Base-by-base conservation (phyloP, 768 basidiomycete species). In the Phanerochaete carnosa region DNA sequence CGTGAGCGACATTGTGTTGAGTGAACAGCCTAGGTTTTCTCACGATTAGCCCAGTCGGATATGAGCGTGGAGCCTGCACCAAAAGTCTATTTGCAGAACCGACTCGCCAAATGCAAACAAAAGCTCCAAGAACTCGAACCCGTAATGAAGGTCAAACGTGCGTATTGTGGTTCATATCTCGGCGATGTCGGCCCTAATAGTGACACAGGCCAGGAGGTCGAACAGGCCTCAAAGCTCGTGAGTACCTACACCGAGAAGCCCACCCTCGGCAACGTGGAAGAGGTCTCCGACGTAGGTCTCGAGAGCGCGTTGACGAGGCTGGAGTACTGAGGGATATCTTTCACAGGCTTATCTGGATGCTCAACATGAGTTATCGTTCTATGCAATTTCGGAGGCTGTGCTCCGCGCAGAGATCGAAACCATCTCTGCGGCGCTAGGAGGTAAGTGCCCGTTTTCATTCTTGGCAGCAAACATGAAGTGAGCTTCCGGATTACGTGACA, bases 71-170 rank as follows among this genome's bases (percentile, higher is more conserved):
- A 93, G 35, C 74, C 82, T 23, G 82, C 81, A 8, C 86, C 92
- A 0, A 93, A 90, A 72, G 79, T 91, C 1, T 84, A 90, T 69
- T 76, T 94, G 23, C 92, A 94, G 75, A 94, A 94, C 70, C 89
- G 87, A 63, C 79, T 93, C 26, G 74, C 75, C 54, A 80, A 79
- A 59, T 83, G 81, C 59, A 80, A 83, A 58, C 75, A 71, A 33
- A 92, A 89, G 74, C 68, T 90, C n/a, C 68, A 76, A 55, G 91
- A 93, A 64, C 70, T 90, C 8, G 71, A 66, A n/a, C 79, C 85
- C 4, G 65, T 86, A 15, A 75, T 90, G 6, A 72, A 79, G n/a
- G 65, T 79, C 7, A 90, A 90, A 70, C 80, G 91, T 91, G 71
- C 64, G 84, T 71, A 4, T 26, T 28, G 49, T 19, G 29, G 67